Percentiles rank a stretch among this genome's conserved stretches.
Conservation (phyloP, 805 yeast genomes). For the Saturnispora saitoi region DNA sequence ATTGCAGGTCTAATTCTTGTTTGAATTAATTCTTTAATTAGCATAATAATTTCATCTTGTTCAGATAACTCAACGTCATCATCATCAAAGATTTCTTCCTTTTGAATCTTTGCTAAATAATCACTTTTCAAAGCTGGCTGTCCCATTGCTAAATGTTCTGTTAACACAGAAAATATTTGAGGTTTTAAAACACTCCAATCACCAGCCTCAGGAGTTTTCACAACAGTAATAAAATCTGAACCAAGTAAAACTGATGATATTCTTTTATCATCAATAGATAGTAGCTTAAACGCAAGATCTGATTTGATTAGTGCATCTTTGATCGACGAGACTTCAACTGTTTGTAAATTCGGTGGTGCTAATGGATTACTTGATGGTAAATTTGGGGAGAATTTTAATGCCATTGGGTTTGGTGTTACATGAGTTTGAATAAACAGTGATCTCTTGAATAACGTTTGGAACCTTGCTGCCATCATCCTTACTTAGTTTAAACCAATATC, state of each 20-base stretch:
- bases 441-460: constrained; percentile 7
- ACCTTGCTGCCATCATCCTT: neutral
- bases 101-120: constrained; percentile 30
- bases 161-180: constrained; percentile 51
- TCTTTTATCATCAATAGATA: constrained; percentile 58
- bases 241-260: constrained; percentile 73
- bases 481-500: neutral
- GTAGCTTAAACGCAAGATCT: constrained; percentile 68
- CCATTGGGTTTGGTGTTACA: constrained; percentile 80
- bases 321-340: constrained; percentile 65
- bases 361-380: constrained; percentile 40
- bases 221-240: constrained; percentile 74
- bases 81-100: constrained; percentile 31
- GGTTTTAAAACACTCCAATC: constrained; percentile 59
- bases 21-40: constrained; percentile 86
- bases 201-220: constrained; percentile 43
- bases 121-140: constrained; percentile 43
- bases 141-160: constrained; percentile 48
- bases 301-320: constrained; percentile 62
- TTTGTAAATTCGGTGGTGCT: constrained; percentile 44
- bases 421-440: constrained; percentile 68
- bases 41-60: constrained; percentile 62
- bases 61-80: constrained; percentile 46
- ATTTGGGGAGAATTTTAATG: constrained; percentile 76
- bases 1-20: constrained; percentile 96